Percentiles rank a stretch among this genome's conserved stretches.
Evolutionary conservation across 805 yeast species (phyloP).

Genomic region (Maudiozyma bulderi): DNA sequence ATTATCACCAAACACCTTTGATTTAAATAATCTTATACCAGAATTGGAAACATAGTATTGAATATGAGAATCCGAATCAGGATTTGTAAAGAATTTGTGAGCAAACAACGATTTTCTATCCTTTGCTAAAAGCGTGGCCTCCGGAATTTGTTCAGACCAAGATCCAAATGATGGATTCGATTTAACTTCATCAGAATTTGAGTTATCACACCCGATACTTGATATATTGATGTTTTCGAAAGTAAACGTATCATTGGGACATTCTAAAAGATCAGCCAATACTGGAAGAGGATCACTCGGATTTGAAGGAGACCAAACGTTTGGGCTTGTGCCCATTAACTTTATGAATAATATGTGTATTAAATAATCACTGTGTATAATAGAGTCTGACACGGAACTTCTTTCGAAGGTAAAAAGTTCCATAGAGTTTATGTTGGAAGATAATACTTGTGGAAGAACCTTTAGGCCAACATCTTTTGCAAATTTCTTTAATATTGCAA

Average conservation of each 20-base stretch:
- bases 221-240: constrained; percentile 23
- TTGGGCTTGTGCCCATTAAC: constrained; percentile 58
- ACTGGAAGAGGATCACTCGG: constrained; percentile 41
- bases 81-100: constrained; percentile 75
- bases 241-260: constrained; percentile 26
- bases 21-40: constrained; percentile 54
- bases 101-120: constrained; percentile 50
- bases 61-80: constrained; percentile 71
- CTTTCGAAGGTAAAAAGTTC: constrained; percentile 60
- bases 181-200: background rate
- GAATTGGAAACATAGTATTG: constrained; percentile 64
- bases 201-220: background rate
- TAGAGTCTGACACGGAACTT: constrained; percentile 44
- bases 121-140: constrained; percentile 10
- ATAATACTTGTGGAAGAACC: constrained; percentile 39
- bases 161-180: constrained; percentile 1
- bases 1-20: constrained; percentile 30
- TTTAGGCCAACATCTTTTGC: constrained; percentile 47
- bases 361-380: constrained; percentile 53
- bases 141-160: constrained; percentile 10
- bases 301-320: constrained; percentile 55
- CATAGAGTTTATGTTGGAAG: constrained; percentile 61
- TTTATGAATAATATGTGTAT: constrained; percentile 52
- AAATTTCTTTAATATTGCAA: constrained; percentile 55
- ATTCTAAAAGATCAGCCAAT: constrained; percentile 27